Conservation (phyloP, 2,329 filamentous ascomycete species). For the Ophiostoma australiae region DNA sequence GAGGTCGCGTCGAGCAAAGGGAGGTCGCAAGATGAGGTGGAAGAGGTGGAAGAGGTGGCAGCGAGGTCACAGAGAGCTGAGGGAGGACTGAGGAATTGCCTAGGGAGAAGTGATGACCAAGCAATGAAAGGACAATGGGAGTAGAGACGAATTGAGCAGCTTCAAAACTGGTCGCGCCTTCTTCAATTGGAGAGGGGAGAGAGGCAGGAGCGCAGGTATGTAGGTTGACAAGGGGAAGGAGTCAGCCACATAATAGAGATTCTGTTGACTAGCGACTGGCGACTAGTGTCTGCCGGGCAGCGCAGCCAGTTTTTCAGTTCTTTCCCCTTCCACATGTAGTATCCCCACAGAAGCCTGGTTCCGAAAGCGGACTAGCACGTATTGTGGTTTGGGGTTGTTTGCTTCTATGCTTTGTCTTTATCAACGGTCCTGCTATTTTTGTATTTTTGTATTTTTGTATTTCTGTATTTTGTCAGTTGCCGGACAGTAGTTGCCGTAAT, state of each 20-base stretch:
- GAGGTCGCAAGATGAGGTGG: background rate
- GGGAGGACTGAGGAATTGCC: background rate
- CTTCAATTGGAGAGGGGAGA: background rate
- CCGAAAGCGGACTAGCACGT: conserved; percentile 9
- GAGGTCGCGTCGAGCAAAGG: background rate
- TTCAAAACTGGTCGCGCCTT: background rate
- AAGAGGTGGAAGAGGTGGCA: background rate
- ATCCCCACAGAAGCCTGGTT: conserved; percentile 12
- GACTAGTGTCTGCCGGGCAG: background rate
- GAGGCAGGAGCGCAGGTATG: background rate
- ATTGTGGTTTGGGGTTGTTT: background rate
- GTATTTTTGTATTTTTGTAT: background rate
- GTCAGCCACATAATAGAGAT: background rate
- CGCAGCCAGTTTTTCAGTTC: background rate
- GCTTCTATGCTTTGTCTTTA: background rate
- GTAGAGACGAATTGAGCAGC: background rate
- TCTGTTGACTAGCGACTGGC: conserved; percentile 3
- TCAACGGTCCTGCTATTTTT: background rate
- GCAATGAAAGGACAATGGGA: background rate
- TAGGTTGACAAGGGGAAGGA: background rate
- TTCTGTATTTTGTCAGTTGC: background rate
- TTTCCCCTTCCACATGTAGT: conserved; percentile 12
- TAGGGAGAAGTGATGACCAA: background rate
- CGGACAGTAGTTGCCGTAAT: no score
- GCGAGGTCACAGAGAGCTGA: background rate